Evolutionary conservation across 169 alveolate species (phyloP).

Genomic region (Plasmodium reichenowi): DNA sequence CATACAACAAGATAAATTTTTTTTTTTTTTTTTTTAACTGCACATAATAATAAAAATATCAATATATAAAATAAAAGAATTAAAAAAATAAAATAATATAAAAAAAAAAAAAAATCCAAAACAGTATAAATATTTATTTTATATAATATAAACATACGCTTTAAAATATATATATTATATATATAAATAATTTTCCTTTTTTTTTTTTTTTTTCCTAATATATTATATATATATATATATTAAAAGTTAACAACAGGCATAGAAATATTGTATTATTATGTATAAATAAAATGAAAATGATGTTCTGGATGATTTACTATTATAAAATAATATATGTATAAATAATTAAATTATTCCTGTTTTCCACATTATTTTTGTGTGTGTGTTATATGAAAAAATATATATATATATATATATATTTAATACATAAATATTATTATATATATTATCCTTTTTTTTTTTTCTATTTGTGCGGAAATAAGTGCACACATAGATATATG

Average conservation of each 20-base stretch:
- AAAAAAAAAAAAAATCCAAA: constrained; percentile 22
- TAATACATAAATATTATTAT: no score
- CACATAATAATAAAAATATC: constrained; percentile 21
- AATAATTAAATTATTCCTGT: neutral
- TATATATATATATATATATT: no score
- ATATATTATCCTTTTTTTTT: no score
- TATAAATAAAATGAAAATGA: neutral
- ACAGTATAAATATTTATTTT: neutral
- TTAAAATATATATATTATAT: neutral
- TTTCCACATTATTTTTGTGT: constrained; percentile 3
- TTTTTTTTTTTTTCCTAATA: neutral
- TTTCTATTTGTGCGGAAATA: constrained; percentile 38
- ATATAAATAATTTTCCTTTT: neutral
- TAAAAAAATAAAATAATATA: neutral
- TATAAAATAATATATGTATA: neutral
- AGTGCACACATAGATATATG: constrained; percentile 48
- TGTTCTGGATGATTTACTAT: neutral
- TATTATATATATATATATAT: constrained; percentile 5
- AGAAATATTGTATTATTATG: constrained; percentile 22
- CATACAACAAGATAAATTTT: constrained; percentile 41
- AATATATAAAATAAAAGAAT: constrained; percentile 8
- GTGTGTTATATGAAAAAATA: constrained; percentile 19
- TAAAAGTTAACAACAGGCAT: constrained; percentile 22
- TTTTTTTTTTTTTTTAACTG: constrained; percentile 11
- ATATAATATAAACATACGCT: neutral